A percentile compares a stretch with the other conserved stretches of the same genome.
phyloP scores from a whole-genome alignment of 306 rosid species.

The Citrullus colocynthis region DNA sequence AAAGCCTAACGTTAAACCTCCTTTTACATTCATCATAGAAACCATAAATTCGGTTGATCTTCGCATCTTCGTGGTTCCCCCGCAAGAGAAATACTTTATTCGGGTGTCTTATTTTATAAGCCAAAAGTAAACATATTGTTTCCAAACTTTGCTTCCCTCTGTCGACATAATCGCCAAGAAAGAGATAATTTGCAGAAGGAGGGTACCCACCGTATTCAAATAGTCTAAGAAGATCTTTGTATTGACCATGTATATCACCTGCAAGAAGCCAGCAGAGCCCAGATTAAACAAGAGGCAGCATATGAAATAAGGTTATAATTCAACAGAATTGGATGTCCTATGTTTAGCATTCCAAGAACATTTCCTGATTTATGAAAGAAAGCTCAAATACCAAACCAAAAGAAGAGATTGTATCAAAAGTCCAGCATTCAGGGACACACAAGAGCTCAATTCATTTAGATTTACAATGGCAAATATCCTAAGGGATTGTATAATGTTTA shows the following conservation, averaged over 20 bases:
- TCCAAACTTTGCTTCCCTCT: conserved; percentile 75
- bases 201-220: conserved; percentile 56
- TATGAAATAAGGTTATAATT: background rate
- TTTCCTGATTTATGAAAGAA: background rate
- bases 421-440: background rate
- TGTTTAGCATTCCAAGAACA: background rate
- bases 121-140: conserved; percentile 68
- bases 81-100: conserved; percentile 42
- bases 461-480: background rate
- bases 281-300: background rate
- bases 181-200: conserved; percentile 51
- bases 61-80: conserved; percentile 74
- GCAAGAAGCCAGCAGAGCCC: conserved; percentile 6
- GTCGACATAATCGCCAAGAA: conserved; percentile 65
- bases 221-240: conserved; percentile 44
- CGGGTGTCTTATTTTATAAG: conserved; percentile 56
- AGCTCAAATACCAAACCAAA: background rate
- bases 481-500: background rate
- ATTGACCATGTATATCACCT: conserved; percentile 78
- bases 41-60: conserved; percentile 59
- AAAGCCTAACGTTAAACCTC: conserved; percentile 59
- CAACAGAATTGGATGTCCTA: background rate
- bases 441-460: background rate
- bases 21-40: conserved; percentile 71
- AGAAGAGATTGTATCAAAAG: background rate